A percentile compares a stretch with the other conserved stretches of the same genome.
These are phyloP conservation scores for Globisporangium acanthophoron DNA, from an alignment of 352 stramenopile species.

Conservation along the genomic window DNA sequence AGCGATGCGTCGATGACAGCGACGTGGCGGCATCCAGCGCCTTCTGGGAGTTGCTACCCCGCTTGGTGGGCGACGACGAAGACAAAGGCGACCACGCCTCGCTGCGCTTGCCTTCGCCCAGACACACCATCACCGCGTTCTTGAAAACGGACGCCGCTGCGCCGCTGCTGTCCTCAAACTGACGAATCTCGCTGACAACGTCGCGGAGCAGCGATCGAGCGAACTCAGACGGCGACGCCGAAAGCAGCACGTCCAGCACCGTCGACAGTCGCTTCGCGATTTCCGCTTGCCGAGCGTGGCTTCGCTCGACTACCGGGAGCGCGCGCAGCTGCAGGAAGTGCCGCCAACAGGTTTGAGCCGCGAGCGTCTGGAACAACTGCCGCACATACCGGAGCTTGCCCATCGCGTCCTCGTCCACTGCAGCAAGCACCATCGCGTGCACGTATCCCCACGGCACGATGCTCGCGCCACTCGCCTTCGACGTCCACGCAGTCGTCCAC, in stretches of 20 bases:
- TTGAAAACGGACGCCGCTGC: constrained; percentile 3
- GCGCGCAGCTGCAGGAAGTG: not conserved
- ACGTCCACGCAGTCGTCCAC: constrained; percentile 43
- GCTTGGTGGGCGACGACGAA: not conserved
- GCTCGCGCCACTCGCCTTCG: constrained; percentile 7
- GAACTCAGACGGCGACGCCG: constrained; percentile 3
- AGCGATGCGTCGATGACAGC: not conserved
- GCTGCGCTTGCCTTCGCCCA: constrained; percentile 5
- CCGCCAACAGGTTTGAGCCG: constrained; percentile 1
- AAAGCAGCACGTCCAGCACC: constrained; percentile 5
- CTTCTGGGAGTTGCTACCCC: constrained; percentile 1
- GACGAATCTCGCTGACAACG: constrained; percentile 3
- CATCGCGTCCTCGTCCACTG: constrained; percentile 3
- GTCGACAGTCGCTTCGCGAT: constrained; percentile 1
- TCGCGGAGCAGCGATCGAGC: constrained; percentile 6
- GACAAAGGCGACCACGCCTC: constrained; percentile 1
- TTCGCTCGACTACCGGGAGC: not conserved
- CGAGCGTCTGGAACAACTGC: constrained; percentile 16
- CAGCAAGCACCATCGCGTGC: constrained; percentile 19
- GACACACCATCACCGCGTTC: constrained; percentile 9
- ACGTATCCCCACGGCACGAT: constrained; percentile 42
- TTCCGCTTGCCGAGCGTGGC: not conserved
- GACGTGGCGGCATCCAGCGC: not conserved
- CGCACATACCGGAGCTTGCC: constrained; percentile 9
- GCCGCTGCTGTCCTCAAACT: not conserved